These are phyloP conservation scores for Colletotrichum musicola DNA, from an alignment of 2,329 filamentous ascomycete species.

Conservation along the genomic window DNA sequence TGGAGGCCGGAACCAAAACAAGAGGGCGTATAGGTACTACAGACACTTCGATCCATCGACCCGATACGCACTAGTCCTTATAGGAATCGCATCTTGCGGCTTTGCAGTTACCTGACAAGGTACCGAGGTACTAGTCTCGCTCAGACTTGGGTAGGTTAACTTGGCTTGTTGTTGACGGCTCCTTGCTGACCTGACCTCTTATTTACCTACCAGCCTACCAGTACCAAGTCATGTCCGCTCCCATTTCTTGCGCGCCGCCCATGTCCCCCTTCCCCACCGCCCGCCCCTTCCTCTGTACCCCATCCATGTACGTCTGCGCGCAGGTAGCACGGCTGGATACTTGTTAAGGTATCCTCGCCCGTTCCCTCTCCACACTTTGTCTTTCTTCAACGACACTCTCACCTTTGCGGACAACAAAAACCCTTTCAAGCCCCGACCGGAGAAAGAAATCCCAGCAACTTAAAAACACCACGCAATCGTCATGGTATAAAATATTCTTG, in stretches of 20 bases:
- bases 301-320: conserved; percentile 34
- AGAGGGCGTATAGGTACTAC: not conserved
- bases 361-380: conserved; percentile 37
- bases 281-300: conserved; percentile 17
- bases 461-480: conserved; percentile 26
- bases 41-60: not conserved
- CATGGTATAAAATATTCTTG: conserved; percentile 34
- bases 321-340: conserved; percentile 30
- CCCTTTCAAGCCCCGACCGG: conserved; percentile 26
- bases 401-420: conserved; percentile 34
- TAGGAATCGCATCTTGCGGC: no score
- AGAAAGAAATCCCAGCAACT: conserved; percentile 27
- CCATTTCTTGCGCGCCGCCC: not conserved
- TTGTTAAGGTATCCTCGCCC: conserved; percentile 40
- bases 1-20: conserved; percentile 30
- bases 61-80: not conserved
- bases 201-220: not conserved
- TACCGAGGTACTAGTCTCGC: not conserved
- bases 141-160: not conserved
- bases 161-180: conserved; percentile 10
- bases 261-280: conserved; percentile 1
- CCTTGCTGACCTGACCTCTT: conserved; percentile 7
- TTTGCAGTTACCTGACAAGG: no score
- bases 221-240: conserved; percentile 33
- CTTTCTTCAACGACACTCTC: conserved; percentile 40